Percentiles rank a stretch among this genome's conserved stretches.
Evolutionary conservation across 2,329 filamentous ascomycete genomes (phyloP).

Genomic region (Calonectria crousiana): DNA sequence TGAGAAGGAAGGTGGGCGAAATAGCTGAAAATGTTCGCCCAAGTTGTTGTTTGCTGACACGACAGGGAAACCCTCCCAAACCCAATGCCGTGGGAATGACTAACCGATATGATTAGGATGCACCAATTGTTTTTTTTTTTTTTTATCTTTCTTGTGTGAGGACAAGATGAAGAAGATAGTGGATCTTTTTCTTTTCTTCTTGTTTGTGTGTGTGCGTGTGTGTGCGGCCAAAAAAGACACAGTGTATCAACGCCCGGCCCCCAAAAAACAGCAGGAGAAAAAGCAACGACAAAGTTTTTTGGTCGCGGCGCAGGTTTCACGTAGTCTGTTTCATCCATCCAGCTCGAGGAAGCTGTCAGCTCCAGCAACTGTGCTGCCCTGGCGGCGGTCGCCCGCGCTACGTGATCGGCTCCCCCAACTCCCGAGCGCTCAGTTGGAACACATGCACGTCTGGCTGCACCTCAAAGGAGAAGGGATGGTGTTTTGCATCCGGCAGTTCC

Average conservation of each 20-base stretch:
- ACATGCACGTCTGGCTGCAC: background rate
- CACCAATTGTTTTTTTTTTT: background rate
- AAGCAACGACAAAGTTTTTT: constrained; percentile 29
- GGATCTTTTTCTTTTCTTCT: background rate
- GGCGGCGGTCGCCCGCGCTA: background rate
- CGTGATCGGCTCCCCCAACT: constrained; percentile 1
- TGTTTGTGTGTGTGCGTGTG: background rate
- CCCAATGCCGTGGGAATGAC: constrained; percentile 20
- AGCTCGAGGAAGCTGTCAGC: background rate
- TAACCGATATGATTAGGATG: background rate
- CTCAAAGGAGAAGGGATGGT: background rate
- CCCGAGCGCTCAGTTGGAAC: background rate
- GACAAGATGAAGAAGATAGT: constrained; percentile 1
- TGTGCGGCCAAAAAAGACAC: background rate
- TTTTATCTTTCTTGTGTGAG: constrained; percentile 1
- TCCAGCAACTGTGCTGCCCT: background rate
- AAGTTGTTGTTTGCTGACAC: background rate
- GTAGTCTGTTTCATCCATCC: constrained; percentile 9
- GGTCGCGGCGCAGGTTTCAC: constrained; percentile 39
- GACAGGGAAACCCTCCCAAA: constrained; percentile 15
- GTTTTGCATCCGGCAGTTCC: constrained; percentile 1
- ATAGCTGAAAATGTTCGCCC: background rate
- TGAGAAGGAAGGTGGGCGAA: background rate
- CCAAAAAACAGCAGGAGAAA: constrained; percentile 21
- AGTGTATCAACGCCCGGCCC: background rate